Evolutionary conservation across 192 early-diverging fungal species (phyloP).

Genomic region (Funneliformis geosporum): DNA sequence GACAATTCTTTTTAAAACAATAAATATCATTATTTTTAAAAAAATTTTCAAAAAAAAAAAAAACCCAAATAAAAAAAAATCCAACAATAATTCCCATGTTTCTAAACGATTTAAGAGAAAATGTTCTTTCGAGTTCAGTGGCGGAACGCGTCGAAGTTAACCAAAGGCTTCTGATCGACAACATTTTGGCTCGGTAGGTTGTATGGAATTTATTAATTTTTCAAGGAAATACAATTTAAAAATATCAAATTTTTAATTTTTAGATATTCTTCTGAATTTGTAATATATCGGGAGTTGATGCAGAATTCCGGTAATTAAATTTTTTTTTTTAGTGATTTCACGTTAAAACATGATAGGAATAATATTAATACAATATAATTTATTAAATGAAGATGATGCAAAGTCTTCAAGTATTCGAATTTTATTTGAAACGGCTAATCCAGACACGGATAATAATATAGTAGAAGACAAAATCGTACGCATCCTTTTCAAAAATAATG

Average conservation of each 20-base stretch:
- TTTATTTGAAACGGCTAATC: slow-evolving; percentile 53
- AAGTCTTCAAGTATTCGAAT: slow-evolving; percentile 58
- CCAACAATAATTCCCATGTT: neutral
- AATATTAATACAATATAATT: neutral
- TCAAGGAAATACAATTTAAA: neutral
- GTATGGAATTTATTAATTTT: neutral
- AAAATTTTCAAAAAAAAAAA: no score
- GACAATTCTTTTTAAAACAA: no score
- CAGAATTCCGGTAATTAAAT: slow-evolving; percentile 56
- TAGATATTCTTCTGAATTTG: neutral
- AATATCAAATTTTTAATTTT: neutral
- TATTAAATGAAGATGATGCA: slow-evolving; percentile 70
- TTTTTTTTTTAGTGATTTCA: neutral
- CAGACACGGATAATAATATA: slow-evolving; percentile 39
- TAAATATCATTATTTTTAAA: no score
- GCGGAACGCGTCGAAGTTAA: slow-evolving; percentile 79
- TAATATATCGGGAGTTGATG: slow-evolving; percentile 39
- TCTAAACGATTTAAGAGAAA: slow-evolving; percentile 48
- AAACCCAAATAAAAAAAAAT: no score
- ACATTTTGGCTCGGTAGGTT: slow-evolving; percentile 73
- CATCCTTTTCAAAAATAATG: slow-evolving; percentile 44
- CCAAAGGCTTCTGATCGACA: slow-evolving; percentile 89
- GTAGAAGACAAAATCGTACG: slow-evolving; percentile 45
- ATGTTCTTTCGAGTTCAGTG: slow-evolving; percentile 44
- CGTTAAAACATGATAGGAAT: neutral